These are phyloP conservation scores for Salix suchowensis DNA, from an alignment of 345 rosid genomes.

Conservation along the genomic window DNA sequence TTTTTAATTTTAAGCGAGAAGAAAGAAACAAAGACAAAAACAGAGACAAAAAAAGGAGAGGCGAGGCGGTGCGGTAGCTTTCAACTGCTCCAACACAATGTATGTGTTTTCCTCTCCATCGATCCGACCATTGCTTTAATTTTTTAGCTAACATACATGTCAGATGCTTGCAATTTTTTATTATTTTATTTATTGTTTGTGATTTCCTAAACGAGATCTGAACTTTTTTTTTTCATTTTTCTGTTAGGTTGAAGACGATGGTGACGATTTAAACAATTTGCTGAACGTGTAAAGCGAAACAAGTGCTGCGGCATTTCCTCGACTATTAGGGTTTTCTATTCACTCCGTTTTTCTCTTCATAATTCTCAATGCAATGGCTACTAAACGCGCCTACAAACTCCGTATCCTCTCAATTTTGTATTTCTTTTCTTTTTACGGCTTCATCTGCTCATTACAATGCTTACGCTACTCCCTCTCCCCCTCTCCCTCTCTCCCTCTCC, in stretches of 20 bases:
- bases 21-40: background rate
- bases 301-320: background rate
- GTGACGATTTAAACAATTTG: background rate
- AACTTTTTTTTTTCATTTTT: background rate
- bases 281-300: conserved; percentile 11
- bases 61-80: background rate
- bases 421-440: conserved; percentile 6
- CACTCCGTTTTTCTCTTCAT: background rate
- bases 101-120: background rate
- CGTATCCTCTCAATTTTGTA: conserved; percentile 63
- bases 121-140: background rate
- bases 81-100: background rate
- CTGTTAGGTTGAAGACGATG: background rate
- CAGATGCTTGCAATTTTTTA: background rate
- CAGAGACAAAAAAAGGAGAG: background rate
- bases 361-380: conserved; percentile 52
- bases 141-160: background rate
- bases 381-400: conserved; percentile 97
- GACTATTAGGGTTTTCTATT: conserved; percentile 3
- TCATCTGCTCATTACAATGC: background rate
- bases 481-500: background rate
- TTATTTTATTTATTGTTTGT: background rate
- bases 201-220: background rate
- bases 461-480: background rate
- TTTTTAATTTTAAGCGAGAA: background rate